These are phyloP conservation scores for button mushroom (Agaricus bisporus) DNA, from an alignment of 768 basidiomycete genomes.

Conservation along the genomic window DNA sequence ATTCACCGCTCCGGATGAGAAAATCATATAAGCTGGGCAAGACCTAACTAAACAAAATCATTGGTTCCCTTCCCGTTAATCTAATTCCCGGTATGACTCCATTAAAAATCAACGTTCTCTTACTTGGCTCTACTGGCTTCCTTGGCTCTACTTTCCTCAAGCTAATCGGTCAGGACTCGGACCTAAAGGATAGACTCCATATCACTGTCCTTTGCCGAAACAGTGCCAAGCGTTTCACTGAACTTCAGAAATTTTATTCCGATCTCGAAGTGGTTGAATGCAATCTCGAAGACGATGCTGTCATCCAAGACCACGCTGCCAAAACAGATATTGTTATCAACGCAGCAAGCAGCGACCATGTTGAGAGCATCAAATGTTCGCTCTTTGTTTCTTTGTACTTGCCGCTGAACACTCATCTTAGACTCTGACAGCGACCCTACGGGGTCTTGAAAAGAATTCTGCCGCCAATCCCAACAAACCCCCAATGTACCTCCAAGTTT, in stretches of 20 bases:
- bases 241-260: background rate
- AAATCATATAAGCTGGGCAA: too few species aligned
- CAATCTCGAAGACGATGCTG: background rate
- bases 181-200: background rate
- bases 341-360: conserved; percentile 4
- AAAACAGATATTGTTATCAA: conserved; percentile 5
- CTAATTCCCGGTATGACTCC: background rate
- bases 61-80: background rate
- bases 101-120: background rate
- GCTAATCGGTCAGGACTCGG: conserved; percentile 3
- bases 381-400: too few species aligned
- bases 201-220: conserved; percentile 3
- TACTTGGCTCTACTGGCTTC: background rate
- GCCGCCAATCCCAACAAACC: background rate
- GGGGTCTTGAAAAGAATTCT: background rate
- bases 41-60: too few species aligned
- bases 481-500: conserved; percentile 34
- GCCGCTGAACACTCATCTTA: background rate
- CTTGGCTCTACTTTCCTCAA: conserved; percentile 2
- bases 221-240: background rate
- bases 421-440: background rate
- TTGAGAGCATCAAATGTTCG: background rate
- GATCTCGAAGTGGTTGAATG: conserved; percentile 3
- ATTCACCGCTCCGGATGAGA: too few species aligned
- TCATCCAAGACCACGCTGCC: conserved; percentile 4